These are phyloP conservation scores for Solanum etuberosum DNA, from an alignment of 257 asterid species.

Conservation along the genomic window DNA sequence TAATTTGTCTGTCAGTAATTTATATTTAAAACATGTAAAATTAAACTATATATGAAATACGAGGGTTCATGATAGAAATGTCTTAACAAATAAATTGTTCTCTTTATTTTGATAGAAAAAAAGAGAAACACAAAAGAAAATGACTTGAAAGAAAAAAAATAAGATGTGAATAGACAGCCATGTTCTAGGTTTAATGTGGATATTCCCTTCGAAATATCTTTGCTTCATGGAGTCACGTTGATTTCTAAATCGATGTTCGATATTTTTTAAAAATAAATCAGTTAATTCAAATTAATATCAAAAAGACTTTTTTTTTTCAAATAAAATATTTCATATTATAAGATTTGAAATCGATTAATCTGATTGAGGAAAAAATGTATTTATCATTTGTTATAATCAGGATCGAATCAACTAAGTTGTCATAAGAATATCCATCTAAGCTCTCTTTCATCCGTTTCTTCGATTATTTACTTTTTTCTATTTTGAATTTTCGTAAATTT, in stretches of 20 bases:
- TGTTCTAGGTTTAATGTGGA: background rate
- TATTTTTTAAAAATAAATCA: background rate
- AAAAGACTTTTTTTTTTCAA: too few relatives aligned
- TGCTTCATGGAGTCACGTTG: background rate
- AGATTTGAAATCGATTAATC: background rate
- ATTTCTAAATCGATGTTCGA: background rate
- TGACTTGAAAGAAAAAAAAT: background rate
- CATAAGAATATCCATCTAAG: too few relatives aligned
- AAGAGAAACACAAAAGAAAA: background rate
- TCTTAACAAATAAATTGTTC: background rate
- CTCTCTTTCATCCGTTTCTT: background rate
- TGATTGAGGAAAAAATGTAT: background rate
- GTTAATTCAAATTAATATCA: fast-evolving
- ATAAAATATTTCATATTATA: background rate
- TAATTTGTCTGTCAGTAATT: too few relatives aligned
- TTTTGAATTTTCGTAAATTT: too few relatives aligned
- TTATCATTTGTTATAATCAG: background rate
- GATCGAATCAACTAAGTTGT: too few relatives aligned
- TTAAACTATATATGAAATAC: background rate
- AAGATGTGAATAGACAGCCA: background rate
- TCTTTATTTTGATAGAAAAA: background rate
- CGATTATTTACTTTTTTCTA: too few relatives aligned
- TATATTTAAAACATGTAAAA: too few relatives aligned
- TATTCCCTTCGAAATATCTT: background rate
- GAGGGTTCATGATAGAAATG: background rate